Evolutionary conservation across 371 early-diverging fungal genomes (phyloP).

Genomic region (Dichotomocladium elegans): DNA sequence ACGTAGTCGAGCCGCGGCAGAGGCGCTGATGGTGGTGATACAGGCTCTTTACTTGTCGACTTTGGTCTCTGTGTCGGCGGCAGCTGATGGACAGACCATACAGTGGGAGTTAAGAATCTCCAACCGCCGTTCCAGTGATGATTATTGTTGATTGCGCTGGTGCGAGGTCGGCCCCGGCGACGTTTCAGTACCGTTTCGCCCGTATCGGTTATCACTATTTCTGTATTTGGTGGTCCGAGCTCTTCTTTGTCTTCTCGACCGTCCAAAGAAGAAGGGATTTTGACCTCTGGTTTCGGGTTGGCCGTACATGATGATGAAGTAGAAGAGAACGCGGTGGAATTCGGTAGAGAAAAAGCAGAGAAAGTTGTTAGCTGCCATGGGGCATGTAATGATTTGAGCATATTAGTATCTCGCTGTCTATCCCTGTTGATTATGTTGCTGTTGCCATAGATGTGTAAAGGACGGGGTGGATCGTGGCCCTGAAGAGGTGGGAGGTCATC

Average conservation of each 20-base stretch:
- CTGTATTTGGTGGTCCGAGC: slow-evolving; percentile 17
- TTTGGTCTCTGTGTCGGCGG: background rate
- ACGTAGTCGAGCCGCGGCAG: background rate
- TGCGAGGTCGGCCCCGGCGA: slow-evolving; percentile 40
- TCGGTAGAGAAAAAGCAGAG: background rate
- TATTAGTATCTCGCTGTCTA: background rate
- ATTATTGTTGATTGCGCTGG: slow-evolving; percentile 9
- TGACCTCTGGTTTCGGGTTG: background rate
- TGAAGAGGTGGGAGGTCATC: slow-evolving; percentile 10
- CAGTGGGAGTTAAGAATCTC: slow-evolving; percentile 46
- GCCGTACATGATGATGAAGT: background rate
- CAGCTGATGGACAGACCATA: slow-evolving; percentile 34
- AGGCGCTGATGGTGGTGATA: background rate
- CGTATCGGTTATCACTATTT: slow-evolving; percentile 24
- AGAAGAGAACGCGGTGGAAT: background rate
- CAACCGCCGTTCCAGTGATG: slow-evolving; percentile 35
- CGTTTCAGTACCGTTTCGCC: slow-evolving; percentile 41
- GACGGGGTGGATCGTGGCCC: slow-evolving; percentile 15
- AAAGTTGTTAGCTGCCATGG: background rate
- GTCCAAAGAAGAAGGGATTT: background rate
- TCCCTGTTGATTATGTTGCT: background rate
- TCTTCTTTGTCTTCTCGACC: too few relatives aligned
- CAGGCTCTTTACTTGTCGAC: too few relatives aligned
- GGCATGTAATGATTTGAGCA: background rate
- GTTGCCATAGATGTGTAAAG: slow-evolving; percentile 1